Evolutionary conservation across 306 rosid genomes (phyloP).

Genomic region (Quercus ilex): DNA sequence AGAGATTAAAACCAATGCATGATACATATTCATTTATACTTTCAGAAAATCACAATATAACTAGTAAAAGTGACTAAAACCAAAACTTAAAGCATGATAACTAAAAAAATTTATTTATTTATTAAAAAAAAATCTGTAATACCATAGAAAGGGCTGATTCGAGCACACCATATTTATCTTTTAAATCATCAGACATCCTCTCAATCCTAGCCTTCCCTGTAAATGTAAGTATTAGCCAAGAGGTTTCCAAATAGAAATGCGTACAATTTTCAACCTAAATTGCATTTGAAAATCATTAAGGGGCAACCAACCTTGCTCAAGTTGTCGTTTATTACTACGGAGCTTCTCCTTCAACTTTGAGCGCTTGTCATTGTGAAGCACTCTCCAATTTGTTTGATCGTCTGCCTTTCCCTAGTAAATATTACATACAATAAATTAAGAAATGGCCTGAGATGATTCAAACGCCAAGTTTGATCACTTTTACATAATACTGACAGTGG

Average conservation of each 20-base stretch:
- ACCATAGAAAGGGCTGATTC: slow-evolving; percentile 79
- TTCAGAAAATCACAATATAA: slow-evolving; percentile 6
- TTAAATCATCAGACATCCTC: slow-evolving; percentile 53
- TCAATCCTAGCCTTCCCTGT: slow-evolving; percentile 74
- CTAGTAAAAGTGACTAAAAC: background rate
- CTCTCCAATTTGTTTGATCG: slow-evolving; percentile 81
- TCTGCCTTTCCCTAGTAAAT: slow-evolving; percentile 77
- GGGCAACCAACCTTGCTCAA: slow-evolving; percentile 60
- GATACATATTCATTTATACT: slow-evolving; percentile 7
- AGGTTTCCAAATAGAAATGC: slow-evolving; percentile 19
- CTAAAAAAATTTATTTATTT: background rate
- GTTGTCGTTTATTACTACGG: slow-evolving; percentile 45
- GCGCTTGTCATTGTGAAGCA: slow-evolving; percentile 80
- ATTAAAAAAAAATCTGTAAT: slow-evolving; percentile 6
- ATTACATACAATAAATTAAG: slow-evolving; percentile 20
- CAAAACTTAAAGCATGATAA: background rate
- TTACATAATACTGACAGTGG: background rate
- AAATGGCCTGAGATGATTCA: slow-evolving; percentile 7
- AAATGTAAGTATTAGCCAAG: slow-evolving; percentile 21
- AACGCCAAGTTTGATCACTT: background rate
- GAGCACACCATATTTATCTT: slow-evolving; percentile 63
- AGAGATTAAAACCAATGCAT: slow-evolving; percentile 28
- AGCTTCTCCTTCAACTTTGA: slow-evolving; percentile 72
- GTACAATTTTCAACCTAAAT: slow-evolving; percentile 2
- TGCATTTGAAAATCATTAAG: background rate